These are phyloP conservation scores for Irpex rosettiformis DNA, from an alignment of 1,284 basidiomycete species.

Conservation along the genomic window DNA sequence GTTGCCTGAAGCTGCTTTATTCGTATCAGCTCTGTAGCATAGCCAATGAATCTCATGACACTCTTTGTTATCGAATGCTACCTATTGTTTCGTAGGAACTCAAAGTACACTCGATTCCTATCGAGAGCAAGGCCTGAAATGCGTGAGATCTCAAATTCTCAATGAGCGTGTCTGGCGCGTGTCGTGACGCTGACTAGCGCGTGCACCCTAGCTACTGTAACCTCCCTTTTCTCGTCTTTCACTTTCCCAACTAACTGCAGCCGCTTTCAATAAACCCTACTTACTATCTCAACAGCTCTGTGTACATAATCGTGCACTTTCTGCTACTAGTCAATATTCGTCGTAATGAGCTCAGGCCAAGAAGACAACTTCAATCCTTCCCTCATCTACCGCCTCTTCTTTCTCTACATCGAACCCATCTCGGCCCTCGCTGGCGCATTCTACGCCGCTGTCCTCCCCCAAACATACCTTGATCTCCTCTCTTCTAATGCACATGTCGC, in stretches of 20 bases:
- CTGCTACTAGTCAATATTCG: no score
- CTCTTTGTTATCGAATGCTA: conserved; percentile 5
- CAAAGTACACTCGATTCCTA: background rate
- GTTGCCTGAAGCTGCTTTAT: background rate
- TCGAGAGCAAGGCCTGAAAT: background rate
- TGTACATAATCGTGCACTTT: no score
- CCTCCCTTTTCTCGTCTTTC: no score
- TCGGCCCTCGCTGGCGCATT: conserved; percentile 47
- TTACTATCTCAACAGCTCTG: no score
- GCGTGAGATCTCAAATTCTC: no score
- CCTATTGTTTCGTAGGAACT: background rate
- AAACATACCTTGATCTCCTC: conserved; percentile 40
- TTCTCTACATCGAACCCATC: conserved; percentile 49
- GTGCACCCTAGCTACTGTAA: no score
- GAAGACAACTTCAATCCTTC: background rate
- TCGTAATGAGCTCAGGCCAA: no score
- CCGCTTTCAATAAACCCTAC: no score
- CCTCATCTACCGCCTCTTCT: conserved; percentile 39
- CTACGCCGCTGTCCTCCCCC: conserved; percentile 40
- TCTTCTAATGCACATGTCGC: conserved; percentile 20
- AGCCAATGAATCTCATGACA: background rate
- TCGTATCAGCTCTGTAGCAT: background rate
- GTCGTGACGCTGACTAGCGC: no score
- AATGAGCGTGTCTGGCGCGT: no score
- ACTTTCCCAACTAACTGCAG: no score